Percentiles rank a stretch among this genome's conserved stretches.
Evolutionary conservation across 352 stramenopile genomes (phyloP).

Genomic region (Phytophthora chlamydospora): DNA sequence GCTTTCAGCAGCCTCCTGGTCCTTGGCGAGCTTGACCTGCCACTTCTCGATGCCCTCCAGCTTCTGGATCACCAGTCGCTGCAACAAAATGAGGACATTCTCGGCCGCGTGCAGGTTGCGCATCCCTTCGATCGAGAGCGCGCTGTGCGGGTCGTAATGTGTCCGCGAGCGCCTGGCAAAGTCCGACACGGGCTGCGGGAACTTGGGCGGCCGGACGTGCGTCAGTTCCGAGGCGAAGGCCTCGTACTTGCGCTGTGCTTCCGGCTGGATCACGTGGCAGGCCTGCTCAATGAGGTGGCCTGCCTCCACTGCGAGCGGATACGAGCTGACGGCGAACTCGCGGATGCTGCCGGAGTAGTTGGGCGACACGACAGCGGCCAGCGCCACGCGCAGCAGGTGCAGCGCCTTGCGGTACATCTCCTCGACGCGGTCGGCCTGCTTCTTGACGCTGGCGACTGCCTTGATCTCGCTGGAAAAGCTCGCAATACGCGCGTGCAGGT

Average conservation of each 20-base stretch:
- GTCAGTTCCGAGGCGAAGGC: slow-evolving; percentile 61
- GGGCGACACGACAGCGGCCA: slow-evolving; percentile 73
- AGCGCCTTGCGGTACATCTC: slow-evolving; percentile 79
- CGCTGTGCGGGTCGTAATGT: slow-evolving; percentile 62
- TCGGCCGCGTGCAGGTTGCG: slow-evolving; percentile 79
- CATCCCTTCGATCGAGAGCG: slow-evolving; percentile 74
- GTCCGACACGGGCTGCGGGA: slow-evolving; percentile 66
- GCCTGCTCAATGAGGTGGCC: slow-evolving; percentile 75
- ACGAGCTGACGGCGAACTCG: slow-evolving; percentile 77
- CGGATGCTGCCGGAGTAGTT: slow-evolving; percentile 74
- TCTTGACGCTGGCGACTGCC: slow-evolving; percentile 71
- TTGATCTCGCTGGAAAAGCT: slow-evolving; percentile 83
- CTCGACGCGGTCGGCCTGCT: slow-evolving; percentile 77
- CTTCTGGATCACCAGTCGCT: slow-evolving; percentile 85
- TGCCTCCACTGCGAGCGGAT: slow-evolving; percentile 79
- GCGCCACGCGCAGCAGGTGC: slow-evolving; percentile 68
- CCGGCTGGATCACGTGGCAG: slow-evolving; percentile 75
- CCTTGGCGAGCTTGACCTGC: slow-evolving; percentile 69
- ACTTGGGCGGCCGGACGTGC: slow-evolving; percentile 62
- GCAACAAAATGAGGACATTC: slow-evolving; percentile 82
- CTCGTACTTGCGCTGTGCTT: slow-evolving; percentile 75
- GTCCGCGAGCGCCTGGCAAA: slow-evolving; percentile 58
- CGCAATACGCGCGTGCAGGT: slow-evolving; percentile 74
- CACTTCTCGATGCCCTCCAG: slow-evolving; percentile 83
- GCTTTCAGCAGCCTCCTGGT: slow-evolving; percentile 60